phyloP scores from a whole-genome alignment of 495 filamentous ascomycete species.

The Bombardia bombarda region DNA sequence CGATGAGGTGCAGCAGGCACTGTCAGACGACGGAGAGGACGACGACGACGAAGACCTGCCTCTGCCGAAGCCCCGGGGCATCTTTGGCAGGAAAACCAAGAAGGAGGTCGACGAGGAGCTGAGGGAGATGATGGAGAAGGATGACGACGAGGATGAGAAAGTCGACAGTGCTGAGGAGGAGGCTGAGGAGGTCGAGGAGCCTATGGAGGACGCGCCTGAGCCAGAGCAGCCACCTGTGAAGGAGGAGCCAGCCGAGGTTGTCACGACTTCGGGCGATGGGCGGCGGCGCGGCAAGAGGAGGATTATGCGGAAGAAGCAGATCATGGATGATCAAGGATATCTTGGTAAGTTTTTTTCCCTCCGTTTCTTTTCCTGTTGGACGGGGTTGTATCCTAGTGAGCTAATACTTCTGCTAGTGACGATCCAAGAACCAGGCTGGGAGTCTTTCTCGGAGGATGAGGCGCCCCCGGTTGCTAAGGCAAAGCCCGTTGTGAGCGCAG shows the following conservation, averaged over 20 bases:
- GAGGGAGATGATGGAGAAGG: conserved; percentile 81
- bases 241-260: conserved; percentile 46
- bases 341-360: conserved; percentile 52
- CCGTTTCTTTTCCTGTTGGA: too few relatives aligned
- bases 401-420: too few relatives aligned
- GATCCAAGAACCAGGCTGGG: conserved; percentile 80
- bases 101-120: conserved; percentile 67
- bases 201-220: conserved; percentile 23
- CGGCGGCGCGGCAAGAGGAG: conserved; percentile 72
- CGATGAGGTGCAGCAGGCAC: conserved; percentile 54
- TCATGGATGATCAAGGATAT: conserved; percentile 91
- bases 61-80: conserved; percentile 26
- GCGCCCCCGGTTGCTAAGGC: conserved; percentile 47
- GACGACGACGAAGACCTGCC: conserved; percentile 54
- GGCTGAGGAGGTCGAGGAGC: conserved; percentile 18
- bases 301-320: conserved; percentile 81
- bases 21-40: conserved; percentile 66
- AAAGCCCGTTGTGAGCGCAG: conserved; percentile 1
- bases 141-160: conserved; percentile 49
- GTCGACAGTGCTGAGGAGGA: conserved; percentile 12
- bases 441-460: conserved; percentile 92
- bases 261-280: conserved; percentile 51
- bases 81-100: conserved; percentile 44
- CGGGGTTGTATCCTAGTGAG: too few relatives aligned
- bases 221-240: conserved; percentile 27